Evolutionary conservation across 75 land plant genomes (phyloP).

Genomic region (Gnetum montanum): DNA sequence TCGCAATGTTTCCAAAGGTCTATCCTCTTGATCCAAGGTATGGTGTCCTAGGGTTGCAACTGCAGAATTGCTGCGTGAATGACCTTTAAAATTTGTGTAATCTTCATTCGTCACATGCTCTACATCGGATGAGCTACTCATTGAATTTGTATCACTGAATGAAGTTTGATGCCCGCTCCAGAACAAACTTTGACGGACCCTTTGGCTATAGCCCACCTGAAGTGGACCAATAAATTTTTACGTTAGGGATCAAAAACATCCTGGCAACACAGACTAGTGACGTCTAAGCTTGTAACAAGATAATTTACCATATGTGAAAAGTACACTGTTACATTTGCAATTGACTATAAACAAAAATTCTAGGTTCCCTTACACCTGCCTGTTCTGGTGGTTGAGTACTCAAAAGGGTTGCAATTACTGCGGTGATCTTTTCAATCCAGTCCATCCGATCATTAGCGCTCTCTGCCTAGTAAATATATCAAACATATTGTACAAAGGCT

Average conservation of each 20-base stretch:
- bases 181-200: slow-evolving; percentile 12
- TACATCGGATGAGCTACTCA: slow-evolving; percentile 19
- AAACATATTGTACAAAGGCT: not conserved
- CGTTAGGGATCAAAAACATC: no score
- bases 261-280: not conserved
- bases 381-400: slow-evolving; percentile 61
- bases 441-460: slow-evolving; percentile 85
- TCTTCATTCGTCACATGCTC: slow-evolving; percentile 15
- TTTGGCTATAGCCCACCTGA: slow-evolving; percentile 11
- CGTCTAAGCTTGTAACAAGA: not conserved
- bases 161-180: slow-evolving; percentile 14
- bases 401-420: slow-evolving; percentile 82
- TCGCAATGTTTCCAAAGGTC: slow-evolving; percentile 40
- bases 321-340: not conserved
- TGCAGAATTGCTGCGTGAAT: not conserved
- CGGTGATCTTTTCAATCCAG: slow-evolving; percentile 96
- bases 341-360: no score
- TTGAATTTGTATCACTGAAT: slow-evolving; percentile 21
- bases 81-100: slow-evolving; percentile 6
- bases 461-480: slow-evolving; percentile 65
- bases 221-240: not conserved
- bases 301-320: no score
- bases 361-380: no score
- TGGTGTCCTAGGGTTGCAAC: not conserved
- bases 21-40: slow-evolving; percentile 22